Evolutionary conservation across 495 filamentous ascomycete genomes (phyloP), one percentile per base, ranked within the genome.

Genomic region (Penicillium ochrochloron): DNA sequence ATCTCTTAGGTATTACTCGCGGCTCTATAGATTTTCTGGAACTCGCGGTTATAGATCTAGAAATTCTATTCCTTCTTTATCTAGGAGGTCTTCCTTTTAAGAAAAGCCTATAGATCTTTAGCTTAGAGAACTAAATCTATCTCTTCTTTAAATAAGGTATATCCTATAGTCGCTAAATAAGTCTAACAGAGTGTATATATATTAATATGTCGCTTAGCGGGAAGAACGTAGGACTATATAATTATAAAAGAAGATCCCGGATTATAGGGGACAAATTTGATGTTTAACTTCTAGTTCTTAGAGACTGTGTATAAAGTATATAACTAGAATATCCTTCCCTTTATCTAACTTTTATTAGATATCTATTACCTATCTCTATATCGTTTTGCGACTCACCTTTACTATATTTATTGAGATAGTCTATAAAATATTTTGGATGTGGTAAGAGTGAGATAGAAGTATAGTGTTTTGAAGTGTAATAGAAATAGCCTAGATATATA

Each of bases 191-290:
- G 25, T 53, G 50, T 53, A 11, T 53, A 33, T 53, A 53, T 31
- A 15, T 53, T 33, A 25, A 53, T 53, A 11, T 9, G 50, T 29
- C 50, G 50, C 29, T 53, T 53, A 5, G 50, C 29, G 17, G 50
- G 50, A n/a, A 53, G 25, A 53, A 33, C 3, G 25, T 53, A 15
- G 17, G 50, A 53, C 25, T 12, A 53, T 11, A 29, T 29, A 12
- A 53, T 53, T 33, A 6, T 53, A n/a, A 33, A 53, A 53, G 50
- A 53, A 31, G 50, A 53, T 53, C 50, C 29, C 6, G 50, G 50
- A 17, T 53, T 12, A 53, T 53, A 53, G 25, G 25, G 15, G 50
- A 53, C 29, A 53, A 53, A 33, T 53, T 53, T 27, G 50, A 33
- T 33, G 17, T 53, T 31, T n/a, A 29, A 31, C 50, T 53, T 53